Conservation (phyloP, 1,284 basidiomycete genomes). For the Anthracocystis walkeri region DNA sequence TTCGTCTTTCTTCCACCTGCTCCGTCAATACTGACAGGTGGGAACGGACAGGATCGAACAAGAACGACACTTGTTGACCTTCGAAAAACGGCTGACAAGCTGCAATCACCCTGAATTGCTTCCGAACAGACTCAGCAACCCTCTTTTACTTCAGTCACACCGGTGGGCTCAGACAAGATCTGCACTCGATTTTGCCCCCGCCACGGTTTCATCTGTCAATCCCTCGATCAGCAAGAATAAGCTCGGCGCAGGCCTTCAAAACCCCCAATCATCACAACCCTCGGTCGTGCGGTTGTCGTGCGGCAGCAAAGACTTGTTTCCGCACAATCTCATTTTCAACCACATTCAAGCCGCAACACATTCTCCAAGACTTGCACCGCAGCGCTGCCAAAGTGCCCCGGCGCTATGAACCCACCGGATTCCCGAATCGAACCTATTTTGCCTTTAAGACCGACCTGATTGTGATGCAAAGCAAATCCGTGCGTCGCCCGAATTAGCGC, state of each 20-base stretch:
- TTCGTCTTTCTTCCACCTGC: neutral
- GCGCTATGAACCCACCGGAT: neutral
- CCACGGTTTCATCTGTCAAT: slow-evolving; percentile 28
- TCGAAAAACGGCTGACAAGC: neutral
- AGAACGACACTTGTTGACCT: too few relatives aligned
- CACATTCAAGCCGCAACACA: slow-evolving; percentile 1
- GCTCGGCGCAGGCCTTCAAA: slow-evolving; percentile 20
- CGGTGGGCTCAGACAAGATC: slow-evolving; percentile 6
- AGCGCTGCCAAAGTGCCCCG: slow-evolving; percentile 1
- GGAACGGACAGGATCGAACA: too few relatives aligned
- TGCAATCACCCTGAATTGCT: neutral
- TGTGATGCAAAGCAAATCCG: neutral
- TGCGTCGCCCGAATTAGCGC: neutral
- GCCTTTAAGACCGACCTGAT: slow-evolving; percentile 1
- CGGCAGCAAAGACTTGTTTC: neutral
- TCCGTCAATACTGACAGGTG: too few relatives aligned
- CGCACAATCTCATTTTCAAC: slow-evolving; percentile 28
- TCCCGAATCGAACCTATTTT: neutral
- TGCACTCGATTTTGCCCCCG: neutral
- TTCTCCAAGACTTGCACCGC: neutral
- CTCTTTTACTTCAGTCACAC: slow-evolving; percentile 4
- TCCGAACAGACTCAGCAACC: slow-evolving; percentile 7
- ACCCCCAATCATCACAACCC: slow-evolving; percentile 14
- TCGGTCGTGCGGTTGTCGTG: neutral
- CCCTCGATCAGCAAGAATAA: slow-evolving; percentile 18